Evolutionary conservation across 2,329 filamentous ascomycete species (phyloP).

Genomic region (Ascochyta rabiei): DNA sequence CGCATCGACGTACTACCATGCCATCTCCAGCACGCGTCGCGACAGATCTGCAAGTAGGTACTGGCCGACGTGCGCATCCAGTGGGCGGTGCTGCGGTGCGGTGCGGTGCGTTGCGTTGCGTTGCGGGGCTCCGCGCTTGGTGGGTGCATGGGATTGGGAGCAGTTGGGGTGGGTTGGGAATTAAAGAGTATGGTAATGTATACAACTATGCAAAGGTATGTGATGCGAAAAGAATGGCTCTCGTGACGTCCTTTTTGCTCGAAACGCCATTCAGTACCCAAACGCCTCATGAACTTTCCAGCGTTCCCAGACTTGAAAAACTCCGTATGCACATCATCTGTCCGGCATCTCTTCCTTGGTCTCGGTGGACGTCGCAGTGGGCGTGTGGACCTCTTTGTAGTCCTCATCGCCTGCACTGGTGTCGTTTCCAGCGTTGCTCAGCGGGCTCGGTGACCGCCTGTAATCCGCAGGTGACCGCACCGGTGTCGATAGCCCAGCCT

Average conservation of each 20-base stretch:
- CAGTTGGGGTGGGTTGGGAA: neutral
- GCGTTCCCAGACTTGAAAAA: neutral
- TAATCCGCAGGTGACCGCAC: slow-evolving; percentile 6
- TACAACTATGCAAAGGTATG: neutral
- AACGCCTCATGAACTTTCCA: slow-evolving; percentile 3
- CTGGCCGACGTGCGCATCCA: too few relatives aligned
- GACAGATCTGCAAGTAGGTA: too few relatives aligned
- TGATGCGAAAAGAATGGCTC: neutral
- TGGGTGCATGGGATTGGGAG: too few relatives aligned
- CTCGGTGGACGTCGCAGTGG: neutral
- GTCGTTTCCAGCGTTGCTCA: neutral
- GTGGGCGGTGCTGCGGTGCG: too few relatives aligned
- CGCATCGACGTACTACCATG: too few relatives aligned
- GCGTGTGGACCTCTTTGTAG: neutral
- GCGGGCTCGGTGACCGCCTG: slow-evolving; percentile 4
- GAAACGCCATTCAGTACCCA: neutral
- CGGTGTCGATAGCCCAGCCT: slow-evolving; percentile 16
- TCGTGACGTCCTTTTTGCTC: too few relatives aligned
- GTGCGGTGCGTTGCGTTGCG: too few relatives aligned
- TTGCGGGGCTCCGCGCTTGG: too few relatives aligned
- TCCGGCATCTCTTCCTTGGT: neutral
- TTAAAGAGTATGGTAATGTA: neutral
- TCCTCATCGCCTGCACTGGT: neutral
- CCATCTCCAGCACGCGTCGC: too few relatives aligned
- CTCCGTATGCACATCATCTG: neutral